These are phyloP conservation scores for Laburnicola sp. DNA, from an alignment of 2,329 filamentous ascomycete species.

Conservation along the genomic window DNA sequence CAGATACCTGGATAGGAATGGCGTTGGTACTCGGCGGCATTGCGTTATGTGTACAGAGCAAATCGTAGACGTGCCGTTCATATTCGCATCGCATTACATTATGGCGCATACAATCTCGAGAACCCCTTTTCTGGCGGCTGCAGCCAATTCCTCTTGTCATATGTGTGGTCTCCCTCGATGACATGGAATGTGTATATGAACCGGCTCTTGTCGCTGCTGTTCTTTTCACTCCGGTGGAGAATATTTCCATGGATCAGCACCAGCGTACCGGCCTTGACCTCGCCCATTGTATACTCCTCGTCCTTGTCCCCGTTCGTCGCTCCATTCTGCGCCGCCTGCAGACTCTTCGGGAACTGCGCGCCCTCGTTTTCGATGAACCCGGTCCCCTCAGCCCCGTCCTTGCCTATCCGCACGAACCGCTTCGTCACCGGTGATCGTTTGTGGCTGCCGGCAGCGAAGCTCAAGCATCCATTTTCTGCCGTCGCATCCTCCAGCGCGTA, in stretches of 20 bases:
- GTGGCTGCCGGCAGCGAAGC: constrained; percentile 83
- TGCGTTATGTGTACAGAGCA: constrained; percentile 74
- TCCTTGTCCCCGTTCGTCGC: constrained; percentile 42
- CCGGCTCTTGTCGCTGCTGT: constrained; percentile 79
- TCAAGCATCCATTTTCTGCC: constrained; percentile 81
- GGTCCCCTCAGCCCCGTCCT: constrained; percentile 42
- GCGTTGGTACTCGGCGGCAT: constrained; percentile 76
- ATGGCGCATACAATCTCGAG: constrained; percentile 60
- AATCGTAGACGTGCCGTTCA: constrained; percentile 29
- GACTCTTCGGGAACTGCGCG: constrained; percentile 59
- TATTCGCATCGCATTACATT: background rate
- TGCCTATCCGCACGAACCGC: constrained; percentile 70
- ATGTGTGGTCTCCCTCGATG: constrained; percentile 79
- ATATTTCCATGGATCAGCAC: constrained; percentile 96
- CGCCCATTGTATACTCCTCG: constrained; percentile 72
- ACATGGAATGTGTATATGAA: constrained; percentile 98
- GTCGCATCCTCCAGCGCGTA: constrained; percentile 94
- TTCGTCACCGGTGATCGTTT: constrained; percentile 69
- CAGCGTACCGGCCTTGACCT: constrained; percentile 87
- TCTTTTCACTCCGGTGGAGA: constrained; percentile 94
- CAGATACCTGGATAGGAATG: constrained; percentile 86
- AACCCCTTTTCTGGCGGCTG: constrained; percentile 83
- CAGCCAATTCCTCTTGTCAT: constrained; percentile 90
- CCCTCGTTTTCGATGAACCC: constrained; percentile 66
- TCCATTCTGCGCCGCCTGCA: constrained; percentile 47